phyloP scores from a whole-genome alignment of 345 rosid species.

The Brassica juncea region DNA sequence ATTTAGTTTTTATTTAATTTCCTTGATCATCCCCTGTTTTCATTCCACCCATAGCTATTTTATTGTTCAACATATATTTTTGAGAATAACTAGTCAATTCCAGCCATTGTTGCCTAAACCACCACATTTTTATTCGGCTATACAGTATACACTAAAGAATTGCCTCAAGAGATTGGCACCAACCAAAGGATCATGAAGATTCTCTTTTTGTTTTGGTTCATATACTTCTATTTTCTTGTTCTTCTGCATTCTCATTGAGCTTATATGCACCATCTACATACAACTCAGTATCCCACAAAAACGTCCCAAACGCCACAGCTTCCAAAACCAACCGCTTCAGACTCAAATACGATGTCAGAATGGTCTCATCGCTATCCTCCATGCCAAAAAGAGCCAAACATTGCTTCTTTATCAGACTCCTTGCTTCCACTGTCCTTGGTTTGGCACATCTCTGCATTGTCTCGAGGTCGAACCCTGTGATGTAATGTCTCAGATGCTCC shows the following conservation, averaged over 20 bases:
- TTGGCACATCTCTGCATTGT: constrained; percentile 71
- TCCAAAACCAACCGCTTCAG: constrained; percentile 83
- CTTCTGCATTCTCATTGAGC: constrained; percentile 49
- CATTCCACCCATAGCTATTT: background rate
- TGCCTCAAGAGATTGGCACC: constrained; percentile 1
- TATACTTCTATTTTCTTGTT: constrained; percentile 31
- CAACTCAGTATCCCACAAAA: constrained; percentile 88
- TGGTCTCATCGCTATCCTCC: constrained; percentile 51
- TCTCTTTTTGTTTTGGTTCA: constrained; percentile 12
- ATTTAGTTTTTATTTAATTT: too few relatives aligned
- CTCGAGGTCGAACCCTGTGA: constrained; percentile 68
- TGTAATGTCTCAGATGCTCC: constrained; percentile 60
- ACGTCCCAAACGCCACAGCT: constrained; percentile 91
- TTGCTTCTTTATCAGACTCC: constrained; percentile 71
- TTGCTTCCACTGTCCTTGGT: constrained; percentile 67
- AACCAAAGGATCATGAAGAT: constrained; percentile 19
- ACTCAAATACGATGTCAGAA: constrained; percentile 77
- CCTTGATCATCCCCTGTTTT: background rate
- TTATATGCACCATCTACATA: constrained; percentile 60
- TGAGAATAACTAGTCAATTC: background rate
- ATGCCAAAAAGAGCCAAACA: constrained; percentile 69
- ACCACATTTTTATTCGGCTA: constrained; percentile 19
- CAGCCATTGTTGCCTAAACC: background rate
- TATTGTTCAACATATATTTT: background rate
- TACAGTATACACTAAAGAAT: constrained; percentile 13